A percentile compares a stretch with the other conserved stretches of the same genome.
phyloP scores from a whole-genome alignment of 208 protist species.

The Crithidia expoeki region DNA sequence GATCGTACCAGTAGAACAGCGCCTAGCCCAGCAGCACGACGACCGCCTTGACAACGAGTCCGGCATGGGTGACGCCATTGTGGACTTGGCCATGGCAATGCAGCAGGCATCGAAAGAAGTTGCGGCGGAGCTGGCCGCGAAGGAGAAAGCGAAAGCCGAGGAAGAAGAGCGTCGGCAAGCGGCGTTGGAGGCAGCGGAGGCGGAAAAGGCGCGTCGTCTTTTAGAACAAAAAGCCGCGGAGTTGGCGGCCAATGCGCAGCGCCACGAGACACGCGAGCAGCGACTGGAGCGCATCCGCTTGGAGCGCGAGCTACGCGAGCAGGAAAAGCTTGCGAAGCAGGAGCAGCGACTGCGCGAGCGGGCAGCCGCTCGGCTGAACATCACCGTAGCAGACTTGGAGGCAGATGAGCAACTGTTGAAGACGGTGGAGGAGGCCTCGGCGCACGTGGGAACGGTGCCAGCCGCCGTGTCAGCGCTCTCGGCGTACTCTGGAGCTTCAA shows the following conservation, averaged over 20 bases:
- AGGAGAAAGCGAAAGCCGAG: conserved; percentile 51
- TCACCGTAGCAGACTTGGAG: conserved; percentile 73
- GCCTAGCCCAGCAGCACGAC: conserved; percentile 63
- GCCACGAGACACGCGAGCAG: conserved; percentile 71
- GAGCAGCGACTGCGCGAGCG: conserved; percentile 60
- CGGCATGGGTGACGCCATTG: conserved; percentile 59
- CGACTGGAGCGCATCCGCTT: conserved; percentile 68
- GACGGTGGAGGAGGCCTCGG: conserved; percentile 40
- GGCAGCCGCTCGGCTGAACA: conserved; percentile 65
- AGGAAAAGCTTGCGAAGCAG: conserved; percentile 61
- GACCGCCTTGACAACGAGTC: conserved; percentile 18
- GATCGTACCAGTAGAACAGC: conserved; percentile 78
- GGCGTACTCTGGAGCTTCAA: too few species aligned
- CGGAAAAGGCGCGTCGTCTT: conserved; percentile 61
- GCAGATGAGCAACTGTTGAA: conserved; percentile 66
- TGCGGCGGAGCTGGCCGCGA: conserved; percentile 49
- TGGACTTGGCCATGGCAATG: conserved; percentile 75
- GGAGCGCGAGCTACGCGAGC: conserved; percentile 75
- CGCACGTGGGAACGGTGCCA: conserved; percentile 12
- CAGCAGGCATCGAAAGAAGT: conserved; percentile 58
- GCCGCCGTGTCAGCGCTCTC: too few species aligned
- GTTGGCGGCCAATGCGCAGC: conserved; percentile 30
- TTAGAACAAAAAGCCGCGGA: conserved; percentile 61
- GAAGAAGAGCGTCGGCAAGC: conserved; percentile 72
- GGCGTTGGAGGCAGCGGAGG: conserved; percentile 61